A percentile compares a stretch with the other conserved stretches of the same genome.
These are phyloP conservation scores for Pilobolus umbonatus DNA, from an alignment of 192 early-diverging fungal species.

Conservation along the genomic window DNA sequence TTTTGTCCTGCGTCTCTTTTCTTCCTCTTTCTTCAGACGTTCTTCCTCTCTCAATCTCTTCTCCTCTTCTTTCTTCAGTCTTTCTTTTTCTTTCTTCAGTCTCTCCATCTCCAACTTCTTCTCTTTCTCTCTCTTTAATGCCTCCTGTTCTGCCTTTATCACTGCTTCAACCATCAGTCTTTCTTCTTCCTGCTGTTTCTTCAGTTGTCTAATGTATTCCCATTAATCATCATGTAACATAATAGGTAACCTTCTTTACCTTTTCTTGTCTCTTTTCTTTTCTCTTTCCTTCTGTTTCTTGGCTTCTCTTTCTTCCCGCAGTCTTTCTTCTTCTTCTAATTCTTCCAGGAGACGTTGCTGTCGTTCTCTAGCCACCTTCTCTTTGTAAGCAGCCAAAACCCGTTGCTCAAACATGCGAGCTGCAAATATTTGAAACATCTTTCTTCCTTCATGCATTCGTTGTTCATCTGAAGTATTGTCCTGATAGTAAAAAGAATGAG, in stretches of 20 bases:
- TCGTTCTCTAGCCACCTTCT: slow-evolving; percentile 88
- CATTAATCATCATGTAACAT: slow-evolving; percentile 2
- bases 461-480: slow-evolving; percentile 78
- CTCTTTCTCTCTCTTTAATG: slow-evolving; percentile 50
- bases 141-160: slow-evolving; percentile 53
- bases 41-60: slow-evolving; percentile 42
- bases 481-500: slow-evolving; percentile 34
- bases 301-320: slow-evolving; percentile 50
- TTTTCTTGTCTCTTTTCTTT: slow-evolving; percentile 71
- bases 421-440: slow-evolving; percentile 94
- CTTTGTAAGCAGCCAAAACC: slow-evolving; percentile 87
- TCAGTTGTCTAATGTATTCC: slow-evolving; percentile 44
- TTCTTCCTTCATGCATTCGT: slow-evolving; percentile 87
- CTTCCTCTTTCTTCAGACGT: slow-evolving; percentile 56
- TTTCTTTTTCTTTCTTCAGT: slow-evolving; percentile 54
- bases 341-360: slow-evolving; percentile 85
- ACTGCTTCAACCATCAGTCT: slow-evolving; percentile 45
- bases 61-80: slow-evolving; percentile 43
- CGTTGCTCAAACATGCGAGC: slow-evolving; percentile 97
- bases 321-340: slow-evolving; percentile 79
- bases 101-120: slow-evolving; percentile 54
- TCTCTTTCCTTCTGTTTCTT: slow-evolving; percentile 62
- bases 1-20: slow-evolving; percentile 41
- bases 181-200: slow-evolving; percentile 64
- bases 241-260: slow-evolving; percentile 36